Evolutionary conservation across 164 flowering plant species (phyloP).

Genomic region (Echeveria elegans): DNA sequence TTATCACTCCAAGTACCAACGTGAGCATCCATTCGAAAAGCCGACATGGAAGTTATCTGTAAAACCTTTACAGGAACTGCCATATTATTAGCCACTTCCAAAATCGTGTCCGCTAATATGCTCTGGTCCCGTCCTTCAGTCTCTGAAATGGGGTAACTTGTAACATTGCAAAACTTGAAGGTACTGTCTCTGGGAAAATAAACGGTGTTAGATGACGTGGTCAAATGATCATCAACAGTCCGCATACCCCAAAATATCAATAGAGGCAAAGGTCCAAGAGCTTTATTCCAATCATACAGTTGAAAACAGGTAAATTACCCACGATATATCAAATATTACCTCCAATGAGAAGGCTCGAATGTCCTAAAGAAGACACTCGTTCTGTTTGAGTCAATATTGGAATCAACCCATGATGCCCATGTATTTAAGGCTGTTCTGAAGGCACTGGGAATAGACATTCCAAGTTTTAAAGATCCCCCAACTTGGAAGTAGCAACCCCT

Average conservation of each 20-base stretch:
- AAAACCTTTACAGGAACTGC: slow-evolving; percentile 35
- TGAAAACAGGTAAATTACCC: background rate
- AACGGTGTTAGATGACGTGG: slow-evolving; percentile 1
- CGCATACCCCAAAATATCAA: background rate
- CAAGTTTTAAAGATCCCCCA: slow-evolving; percentile 37
- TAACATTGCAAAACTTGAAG: slow-evolving; percentile 36
- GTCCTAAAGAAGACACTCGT: slow-evolving; percentile 49
- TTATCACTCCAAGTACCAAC: slow-evolving; percentile 47
- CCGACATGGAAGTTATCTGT: slow-evolving; percentile 40
- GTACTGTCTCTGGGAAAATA: slow-evolving; percentile 22
- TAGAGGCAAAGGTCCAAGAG: background rate
- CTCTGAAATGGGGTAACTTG: slow-evolving; percentile 22
- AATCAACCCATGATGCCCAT: slow-evolving; percentile 49
- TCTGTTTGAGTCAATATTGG: slow-evolving; percentile 26
- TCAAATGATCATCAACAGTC: background rate
- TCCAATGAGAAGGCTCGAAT: slow-evolving; percentile 52
- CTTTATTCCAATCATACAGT: background rate
- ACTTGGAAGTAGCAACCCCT: slow-evolving; percentile 60
- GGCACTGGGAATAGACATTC: slow-evolving; percentile 35
- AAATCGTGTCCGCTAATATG: slow-evolving; percentile 27
- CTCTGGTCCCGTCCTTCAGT: slow-evolving; percentile 23
- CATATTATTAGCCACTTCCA: slow-evolving; percentile 34
- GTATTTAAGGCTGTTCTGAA: slow-evolving; percentile 32
- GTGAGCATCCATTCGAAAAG: slow-evolving; percentile 41
- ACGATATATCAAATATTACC: slow-evolving; percentile 18